These are phyloP conservation scores for Hymenoscyphus fraxineus DNA, from an alignment of 2,329 filamentous ascomycete species.

Conservation along the genomic window DNA sequence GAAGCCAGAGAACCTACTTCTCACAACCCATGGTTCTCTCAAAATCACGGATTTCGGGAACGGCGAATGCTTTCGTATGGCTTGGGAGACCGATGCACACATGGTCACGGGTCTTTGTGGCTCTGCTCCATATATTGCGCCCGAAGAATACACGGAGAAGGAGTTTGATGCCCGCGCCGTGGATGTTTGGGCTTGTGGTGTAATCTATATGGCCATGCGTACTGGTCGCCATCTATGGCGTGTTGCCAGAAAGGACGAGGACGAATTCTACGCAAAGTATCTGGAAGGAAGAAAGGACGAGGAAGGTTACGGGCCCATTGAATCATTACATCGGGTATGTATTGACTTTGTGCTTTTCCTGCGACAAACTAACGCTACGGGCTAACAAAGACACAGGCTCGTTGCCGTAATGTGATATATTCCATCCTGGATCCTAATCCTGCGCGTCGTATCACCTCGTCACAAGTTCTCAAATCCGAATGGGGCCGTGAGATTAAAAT, in stretches of 20 bases:
- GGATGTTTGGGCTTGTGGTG: slow-evolving; percentile 95
- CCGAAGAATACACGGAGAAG: slow-evolving; percentile 90
- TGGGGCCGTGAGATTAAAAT: slow-evolving; percentile 98
- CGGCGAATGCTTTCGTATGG: slow-evolving; percentile 98
- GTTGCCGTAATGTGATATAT: slow-evolving; percentile 98
- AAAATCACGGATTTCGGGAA: slow-evolving; percentile 99
- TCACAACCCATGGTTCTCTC: slow-evolving; percentile 86
- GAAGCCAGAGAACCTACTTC: slow-evolving; percentile 92
- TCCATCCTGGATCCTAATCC: slow-evolving; percentile 96
- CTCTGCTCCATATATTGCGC: slow-evolving; percentile 94
- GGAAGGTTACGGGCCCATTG: slow-evolving; percentile 93
- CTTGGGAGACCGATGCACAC: slow-evolving; percentile 96
- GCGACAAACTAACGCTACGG: background rate
- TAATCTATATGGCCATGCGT: slow-evolving; percentile 99
- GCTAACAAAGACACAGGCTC: slow-evolving; percentile 56
- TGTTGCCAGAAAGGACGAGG: slow-evolving; percentile 92
- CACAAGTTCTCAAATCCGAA: slow-evolving; percentile 95
- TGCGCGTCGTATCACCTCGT: slow-evolving; percentile 84
- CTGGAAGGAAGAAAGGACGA: slow-evolving; percentile 90
- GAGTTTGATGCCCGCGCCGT: slow-evolving; percentile 98
- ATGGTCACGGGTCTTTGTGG: slow-evolving; percentile 98
- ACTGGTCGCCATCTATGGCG: slow-evolving; percentile 95
- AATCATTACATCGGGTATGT: slow-evolving; percentile 89
- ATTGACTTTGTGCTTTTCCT: slow-evolving; percentile 5
- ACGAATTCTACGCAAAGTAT: slow-evolving; percentile 95